phyloP scores from a whole-genome alignment of 2,329 filamentous ascomycete species.

The Trichoderma cornu-damae region DNA sequence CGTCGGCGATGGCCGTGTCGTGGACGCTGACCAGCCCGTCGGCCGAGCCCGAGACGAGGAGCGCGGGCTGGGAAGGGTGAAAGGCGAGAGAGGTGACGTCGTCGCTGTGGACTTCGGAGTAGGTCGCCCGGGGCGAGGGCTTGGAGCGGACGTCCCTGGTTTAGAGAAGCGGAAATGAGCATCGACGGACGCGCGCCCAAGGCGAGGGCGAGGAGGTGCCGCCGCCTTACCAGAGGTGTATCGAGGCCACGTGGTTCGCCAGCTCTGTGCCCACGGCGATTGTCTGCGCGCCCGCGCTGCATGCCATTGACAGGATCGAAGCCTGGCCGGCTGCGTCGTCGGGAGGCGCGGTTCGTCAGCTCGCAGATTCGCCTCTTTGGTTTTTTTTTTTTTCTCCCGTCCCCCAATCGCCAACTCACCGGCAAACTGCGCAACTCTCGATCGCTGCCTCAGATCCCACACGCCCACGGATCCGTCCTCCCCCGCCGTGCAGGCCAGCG shows the following conservation, averaged over 20 bases:
- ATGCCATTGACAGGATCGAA: slow-evolving; percentile 61
- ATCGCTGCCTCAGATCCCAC: slow-evolving; percentile 57
- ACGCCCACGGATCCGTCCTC: slow-evolving; percentile 63
- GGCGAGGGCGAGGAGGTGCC: slow-evolving; percentile 30
- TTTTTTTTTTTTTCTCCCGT: neutral
- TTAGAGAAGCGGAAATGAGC: neutral
- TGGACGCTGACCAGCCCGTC: slow-evolving; percentile 76
- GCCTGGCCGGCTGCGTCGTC: slow-evolving; percentile 38
- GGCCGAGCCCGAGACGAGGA: slow-evolving; percentile 71
- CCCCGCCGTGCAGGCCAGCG: slow-evolving; percentile 62
- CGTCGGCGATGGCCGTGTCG: slow-evolving; percentile 63
- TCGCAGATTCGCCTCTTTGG: neutral
- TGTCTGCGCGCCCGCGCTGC: slow-evolving; percentile 50
- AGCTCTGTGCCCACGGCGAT: slow-evolving; percentile 71
- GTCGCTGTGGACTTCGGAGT: slow-evolving; percentile 62
- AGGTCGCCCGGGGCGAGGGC: slow-evolving; percentile 45
- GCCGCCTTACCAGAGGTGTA: slow-evolving; percentile 51
- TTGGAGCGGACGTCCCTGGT: slow-evolving; percentile 55
- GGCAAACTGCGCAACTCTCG: slow-evolving; percentile 41
- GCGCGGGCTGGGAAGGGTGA: slow-evolving; percentile 53
- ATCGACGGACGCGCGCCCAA: too few species aligned
- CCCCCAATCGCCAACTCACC: slow-evolving; percentile 35
- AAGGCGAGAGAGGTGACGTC: slow-evolving; percentile 57
- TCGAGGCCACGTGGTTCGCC: slow-evolving; percentile 56
- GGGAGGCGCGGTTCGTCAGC: too few species aligned